Percentiles rank a stretch among this genome's conserved stretches.
These are phyloP conservation scores for Trichoderma gamsii DNA, from an alignment of 495 filamentous ascomycete genomes.

Conservation along the genomic window DNA sequence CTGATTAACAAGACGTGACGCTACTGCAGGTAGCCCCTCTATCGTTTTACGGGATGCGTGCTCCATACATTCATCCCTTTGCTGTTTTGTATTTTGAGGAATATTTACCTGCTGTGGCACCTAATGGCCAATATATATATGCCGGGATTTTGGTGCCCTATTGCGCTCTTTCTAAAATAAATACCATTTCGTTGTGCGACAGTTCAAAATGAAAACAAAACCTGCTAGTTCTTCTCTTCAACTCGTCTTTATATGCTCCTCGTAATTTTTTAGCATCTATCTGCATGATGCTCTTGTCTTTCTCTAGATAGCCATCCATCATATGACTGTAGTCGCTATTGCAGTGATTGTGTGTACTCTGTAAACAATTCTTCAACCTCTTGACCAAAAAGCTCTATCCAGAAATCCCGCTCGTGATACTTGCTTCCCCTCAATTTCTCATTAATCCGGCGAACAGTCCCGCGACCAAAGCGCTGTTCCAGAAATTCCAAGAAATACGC, in stretches of 20 bases:
- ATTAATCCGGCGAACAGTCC: constrained; percentile 69
- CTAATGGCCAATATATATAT: not conserved
- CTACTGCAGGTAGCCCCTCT: constrained; percentile 4
- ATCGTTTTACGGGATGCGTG: not conserved
- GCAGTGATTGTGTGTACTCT: constrained; percentile 48
- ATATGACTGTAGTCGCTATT: constrained; percentile 18
- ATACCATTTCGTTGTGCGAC: not conserved
- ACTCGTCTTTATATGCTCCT: not conserved
- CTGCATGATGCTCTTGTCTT: not conserved
- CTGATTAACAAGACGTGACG: not conserved
- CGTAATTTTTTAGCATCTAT: not conserved
- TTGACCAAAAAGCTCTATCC: constrained; percentile 61
- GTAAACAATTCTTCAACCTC: constrained; percentile 65
- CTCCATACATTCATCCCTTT: not conserved
- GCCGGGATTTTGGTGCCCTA: not conserved
- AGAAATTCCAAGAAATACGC: constrained; percentile 84
- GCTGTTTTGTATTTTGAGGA: not conserved
- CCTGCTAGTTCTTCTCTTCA: not conserved
- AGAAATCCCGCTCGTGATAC: constrained; percentile 61
- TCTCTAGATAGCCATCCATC: not conserved
- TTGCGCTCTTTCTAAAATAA: not conserved
- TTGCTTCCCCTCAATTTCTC: constrained; percentile 53
- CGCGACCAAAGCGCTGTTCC: constrained; percentile 57
- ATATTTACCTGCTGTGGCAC: not conserved
- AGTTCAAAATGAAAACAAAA: not conserved